These are phyloP conservation scores for Metarhizium brunneum DNA, from an alignment of 2,329 filamentous ascomycete genomes.

Conservation along the genomic window DNA sequence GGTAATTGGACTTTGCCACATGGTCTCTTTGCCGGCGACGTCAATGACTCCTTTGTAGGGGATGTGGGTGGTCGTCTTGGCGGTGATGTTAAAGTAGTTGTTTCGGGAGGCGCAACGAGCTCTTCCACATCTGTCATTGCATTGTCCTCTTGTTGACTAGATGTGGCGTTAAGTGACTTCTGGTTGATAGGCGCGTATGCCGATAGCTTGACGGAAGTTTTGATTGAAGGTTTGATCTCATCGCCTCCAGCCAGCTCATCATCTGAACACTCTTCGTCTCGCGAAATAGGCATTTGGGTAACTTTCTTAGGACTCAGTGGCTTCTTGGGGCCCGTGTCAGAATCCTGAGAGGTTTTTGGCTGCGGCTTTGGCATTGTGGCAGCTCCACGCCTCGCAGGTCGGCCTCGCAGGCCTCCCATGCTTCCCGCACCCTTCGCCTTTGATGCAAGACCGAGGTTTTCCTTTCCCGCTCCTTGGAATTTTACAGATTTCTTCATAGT, in stretches of 20 bases:
- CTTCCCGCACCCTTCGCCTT: constrained; percentile 26
- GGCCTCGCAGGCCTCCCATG: constrained; percentile 21
- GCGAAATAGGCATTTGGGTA: constrained; percentile 42
- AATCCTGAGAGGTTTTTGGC: constrained; percentile 22
- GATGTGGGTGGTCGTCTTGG: constrained; percentile 44
- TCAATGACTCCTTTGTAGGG: constrained; percentile 45
- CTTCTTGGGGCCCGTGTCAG: constrained; percentile 24
- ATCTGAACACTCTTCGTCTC: constrained; percentile 40
- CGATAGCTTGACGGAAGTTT: constrained; percentile 43
- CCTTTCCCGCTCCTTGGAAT: constrained; percentile 56
- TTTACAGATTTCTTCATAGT: constrained; percentile 51
- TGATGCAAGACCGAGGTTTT: constrained; percentile 42
- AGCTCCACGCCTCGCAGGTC: constrained; percentile 34
- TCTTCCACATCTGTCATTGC: constrained; percentile 2
- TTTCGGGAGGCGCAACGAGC: not conserved
- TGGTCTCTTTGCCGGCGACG: constrained; percentile 43
- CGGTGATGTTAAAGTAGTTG: constrained; percentile 36
- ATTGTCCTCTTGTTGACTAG: constrained; percentile 9
- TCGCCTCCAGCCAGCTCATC: constrained; percentile 48
- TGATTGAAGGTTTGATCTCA: constrained; percentile 43
- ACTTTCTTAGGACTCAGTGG: constrained; percentile 58
- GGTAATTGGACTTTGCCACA: constrained; percentile 18
- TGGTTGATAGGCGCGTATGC: constrained; percentile 2
- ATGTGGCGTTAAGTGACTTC: constrained; percentile 9
- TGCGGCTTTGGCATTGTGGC: constrained; percentile 23